These are phyloP conservation scores for Pestalotiopsis sp. DNA, from an alignment of 2,329 filamentous ascomycete genomes.

Conservation along the genomic window DNA sequence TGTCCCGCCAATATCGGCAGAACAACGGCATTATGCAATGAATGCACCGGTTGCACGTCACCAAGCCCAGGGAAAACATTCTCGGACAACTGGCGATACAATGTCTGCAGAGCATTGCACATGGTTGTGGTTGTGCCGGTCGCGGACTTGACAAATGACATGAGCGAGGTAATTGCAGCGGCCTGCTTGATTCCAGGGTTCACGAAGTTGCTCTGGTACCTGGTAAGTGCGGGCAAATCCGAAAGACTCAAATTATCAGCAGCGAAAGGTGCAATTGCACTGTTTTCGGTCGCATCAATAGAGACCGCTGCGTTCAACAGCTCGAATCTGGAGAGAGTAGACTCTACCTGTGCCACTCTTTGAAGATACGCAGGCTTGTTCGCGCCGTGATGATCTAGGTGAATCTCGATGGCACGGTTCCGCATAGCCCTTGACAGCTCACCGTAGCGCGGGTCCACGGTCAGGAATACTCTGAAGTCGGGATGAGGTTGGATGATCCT, in stretches of 20 bases:
- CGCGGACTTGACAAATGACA: conserved; percentile 23
- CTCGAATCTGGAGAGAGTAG: conserved; percentile 49
- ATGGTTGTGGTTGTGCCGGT: conserved; percentile 33
- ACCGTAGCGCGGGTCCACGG: conserved; percentile 87
- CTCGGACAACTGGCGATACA: conserved; percentile 36
- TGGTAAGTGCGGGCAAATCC: conserved; percentile 43
- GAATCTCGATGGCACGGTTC: conserved; percentile 91
- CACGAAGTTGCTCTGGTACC: conserved; percentile 21
- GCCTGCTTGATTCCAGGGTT: not conserved
- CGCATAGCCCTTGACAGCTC: conserved; percentile 96
- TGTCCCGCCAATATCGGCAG: conserved; percentile 43
- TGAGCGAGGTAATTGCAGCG: conserved; percentile 15
- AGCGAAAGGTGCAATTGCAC: conserved; percentile 33
- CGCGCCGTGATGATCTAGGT: conserved; percentile 56
- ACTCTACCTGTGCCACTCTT: conserved; percentile 50
- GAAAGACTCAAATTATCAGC: conserved; percentile 50
- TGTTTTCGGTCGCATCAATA: conserved; percentile 23
- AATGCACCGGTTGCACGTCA: conserved; percentile 56
- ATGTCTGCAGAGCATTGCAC: conserved; percentile 33
- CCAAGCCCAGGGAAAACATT: conserved; percentile 30
- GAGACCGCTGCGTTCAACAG: conserved; percentile 34
- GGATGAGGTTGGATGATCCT: conserved; percentile 80
- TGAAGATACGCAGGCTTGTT: conserved; percentile 32
- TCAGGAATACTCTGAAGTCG: conserved; percentile 90
- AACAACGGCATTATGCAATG: conserved; percentile 59